phyloP scores from a whole-genome alignment of 2,329 filamentous ascomycete genomes.

The Aspergillus aculeatus region DNA sequence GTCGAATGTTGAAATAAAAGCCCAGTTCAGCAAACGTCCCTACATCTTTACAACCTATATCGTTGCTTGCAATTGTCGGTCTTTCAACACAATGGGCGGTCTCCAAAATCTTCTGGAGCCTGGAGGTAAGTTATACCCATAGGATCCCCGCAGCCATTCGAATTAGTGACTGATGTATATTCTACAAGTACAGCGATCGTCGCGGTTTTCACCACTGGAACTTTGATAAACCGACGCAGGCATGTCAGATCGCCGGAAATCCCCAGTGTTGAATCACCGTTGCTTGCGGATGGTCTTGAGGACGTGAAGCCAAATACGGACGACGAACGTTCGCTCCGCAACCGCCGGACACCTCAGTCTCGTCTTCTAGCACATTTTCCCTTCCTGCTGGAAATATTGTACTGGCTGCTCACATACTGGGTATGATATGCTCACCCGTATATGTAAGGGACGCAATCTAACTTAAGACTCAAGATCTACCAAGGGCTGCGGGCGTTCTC shows the following conservation, averaged over 20 bases:
- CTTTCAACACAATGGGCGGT: slow-evolving; percentile 8
- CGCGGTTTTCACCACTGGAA: slow-evolving; percentile 13
- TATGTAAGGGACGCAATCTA: background rate
- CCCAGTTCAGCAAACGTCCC: background rate
- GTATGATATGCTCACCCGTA: slow-evolving; percentile 14
- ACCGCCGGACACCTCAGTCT: slow-evolving; percentile 17
- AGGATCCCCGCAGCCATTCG: background rate
- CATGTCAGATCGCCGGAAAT: slow-evolving; percentile 1
- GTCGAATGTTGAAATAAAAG: background rate
- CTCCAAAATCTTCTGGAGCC: slow-evolving; percentile 19
- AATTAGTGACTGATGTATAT: background rate
- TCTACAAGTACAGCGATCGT: slow-evolving; percentile 12
- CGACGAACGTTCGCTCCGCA: background rate
- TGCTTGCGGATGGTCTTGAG: slow-evolving; percentile 12
- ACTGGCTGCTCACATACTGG: slow-evolving; percentile 35
- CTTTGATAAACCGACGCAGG: slow-evolving; percentile 17
- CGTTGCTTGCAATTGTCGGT: background rate
- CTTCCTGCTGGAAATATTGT: slow-evolving; percentile 35
- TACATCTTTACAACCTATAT: background rate
- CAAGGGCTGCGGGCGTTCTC: slow-evolving; percentile 47
- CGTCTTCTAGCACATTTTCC: slow-evolving; percentile 29
- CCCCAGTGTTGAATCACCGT: slow-evolving; percentile 15
- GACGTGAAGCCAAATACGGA: background rate
- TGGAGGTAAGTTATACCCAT: slow-evolving; percentile 13
- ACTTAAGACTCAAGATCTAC: slow-evolving; percentile 32